Evolutionary conservation across 1,139 yeast genomes (phyloP), one percentile per base, ranked within the genome.

Genomic region (Diutina mesorugosa): DNA sequence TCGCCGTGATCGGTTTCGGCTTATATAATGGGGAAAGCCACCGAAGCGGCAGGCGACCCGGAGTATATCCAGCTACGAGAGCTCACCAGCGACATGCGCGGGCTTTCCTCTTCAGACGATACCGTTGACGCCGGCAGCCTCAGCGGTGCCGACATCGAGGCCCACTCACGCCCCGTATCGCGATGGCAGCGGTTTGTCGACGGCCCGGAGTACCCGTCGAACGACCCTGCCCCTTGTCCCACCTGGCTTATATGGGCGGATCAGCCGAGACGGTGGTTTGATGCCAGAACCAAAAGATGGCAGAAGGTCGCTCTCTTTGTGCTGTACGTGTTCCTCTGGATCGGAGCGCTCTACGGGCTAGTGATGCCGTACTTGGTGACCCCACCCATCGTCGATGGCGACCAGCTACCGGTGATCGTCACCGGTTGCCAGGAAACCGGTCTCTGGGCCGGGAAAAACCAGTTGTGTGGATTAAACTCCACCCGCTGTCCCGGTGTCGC

Each of bases 381-480:
- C 14, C 54, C 54, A 4, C 54, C 47, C 14, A 38, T 73, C 1
- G 56, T 63, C 14, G 64, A 64, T 38, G 57, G 59, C 0, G 60
- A 59, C 12, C 65, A 65, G 32, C 57, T 52, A 58, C 14, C 66
- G 62, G 57, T 61, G n/a, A 51, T 65, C 0, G 58, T 66, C 38
- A 60, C 66, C 14, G 60, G 66, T 3, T 67, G 70, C 56, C 60
- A 58, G 28, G 61, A 59, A 41, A 64, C 62, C 52, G 62, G 64
- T 29, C 64, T 85, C 56, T 90, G 96, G 96, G 70, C 66, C 53
- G 97, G 96, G 0, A 83, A 81, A 59, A 87, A 88, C 64, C 84
- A 80, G 4, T 77, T 73, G 0, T 91, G 98, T 73, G 97, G 97
- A 0, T 62, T 86, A 8, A 73, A 85, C 62, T 96, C 85, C 1